Base-by-base conservation (phyloP, 306 rosid genomes). In the Vigna mungo region DNA sequence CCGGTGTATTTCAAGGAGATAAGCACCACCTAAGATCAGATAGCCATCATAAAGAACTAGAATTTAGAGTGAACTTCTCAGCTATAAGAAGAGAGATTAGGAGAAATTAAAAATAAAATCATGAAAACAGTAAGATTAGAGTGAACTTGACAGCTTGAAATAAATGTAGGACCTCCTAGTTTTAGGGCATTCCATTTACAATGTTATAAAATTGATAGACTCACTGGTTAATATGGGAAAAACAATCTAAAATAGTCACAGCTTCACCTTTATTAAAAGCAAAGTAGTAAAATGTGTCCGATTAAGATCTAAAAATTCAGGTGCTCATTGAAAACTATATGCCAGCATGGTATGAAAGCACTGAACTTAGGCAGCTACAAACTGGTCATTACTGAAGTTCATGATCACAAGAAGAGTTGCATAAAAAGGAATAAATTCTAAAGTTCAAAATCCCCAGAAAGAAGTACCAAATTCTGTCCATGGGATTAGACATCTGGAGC, bases 401-500 rank as follows among this genome's bases (percentile, higher is more conserved):
- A 68, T 18, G 44, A 68, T 55, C 73, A 53, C 30, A 11, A 20
- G 39, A 11, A 20, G 39, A 17, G 37, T 49, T 48, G 64, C 74
- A 30, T 30, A 30, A 0, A 30, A 30, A 30, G 34, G 34, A 30
- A 30, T 30, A 4, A 30, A 30, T 30, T 30, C 0, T 30, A 30
- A 32, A 21, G 76, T 53, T 56, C 52, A 68, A 60, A 23, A 59
- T 56, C 62, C 9, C 52, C 6, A 41, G 48, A 53, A 74, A 53
- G 43, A 78, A 68, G 71, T 89, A 96, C 99, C 98, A 25, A 89
- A 96, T 77, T 92, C 99, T 16, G 98, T 89, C 99, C 99, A 96
- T 49, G 97, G 98, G 44, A 96, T 96, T 48, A 96, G 97, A 87
- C 99, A 96, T 84, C 99, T 88, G 39, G 99, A 96, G 89, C 99